phyloP scores from a whole-genome alignment of 208 protist species.

The Leishmania tarentolae region DNA sequence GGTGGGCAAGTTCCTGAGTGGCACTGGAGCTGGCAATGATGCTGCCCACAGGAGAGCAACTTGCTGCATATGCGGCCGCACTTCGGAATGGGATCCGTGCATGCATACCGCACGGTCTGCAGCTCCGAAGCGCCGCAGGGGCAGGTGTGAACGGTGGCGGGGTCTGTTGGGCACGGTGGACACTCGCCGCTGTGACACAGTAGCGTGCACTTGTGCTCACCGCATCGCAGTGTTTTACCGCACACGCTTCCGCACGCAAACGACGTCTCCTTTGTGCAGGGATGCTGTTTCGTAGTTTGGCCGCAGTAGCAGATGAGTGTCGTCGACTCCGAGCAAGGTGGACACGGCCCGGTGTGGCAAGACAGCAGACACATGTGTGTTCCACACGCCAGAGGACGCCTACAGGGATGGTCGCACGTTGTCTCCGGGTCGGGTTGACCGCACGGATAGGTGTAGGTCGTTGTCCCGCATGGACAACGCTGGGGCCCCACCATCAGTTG shows the following conservation, averaged over 20 bases:
- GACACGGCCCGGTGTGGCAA: constrained; percentile 64
- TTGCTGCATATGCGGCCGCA: constrained; percentile 64
- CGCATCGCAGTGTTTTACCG: constrained; percentile 54
- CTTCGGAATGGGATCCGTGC: constrained; percentile 66
- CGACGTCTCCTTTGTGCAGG: constrained; percentile 37
- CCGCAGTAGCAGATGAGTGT: constrained; percentile 47
- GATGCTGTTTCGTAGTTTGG: constrained; percentile 22
- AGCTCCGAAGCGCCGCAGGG: constrained; percentile 56
- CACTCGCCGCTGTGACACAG: constrained; percentile 69
- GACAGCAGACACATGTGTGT: constrained; percentile 42
- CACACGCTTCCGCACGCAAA: constrained; percentile 64
- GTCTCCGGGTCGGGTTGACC: constrained; percentile 59
- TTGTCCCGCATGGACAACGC: constrained; percentile 64
- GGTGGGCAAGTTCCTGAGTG: constrained; percentile 53
- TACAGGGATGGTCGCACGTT: constrained; percentile 58
- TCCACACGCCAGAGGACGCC: constrained; percentile 52
- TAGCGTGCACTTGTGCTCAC: constrained; percentile 54
- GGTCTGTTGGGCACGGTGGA: constrained; percentile 57
- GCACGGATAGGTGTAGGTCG: constrained; percentile 69
- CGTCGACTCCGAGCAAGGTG: constrained; percentile 32
- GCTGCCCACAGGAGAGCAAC: constrained; percentile 58
- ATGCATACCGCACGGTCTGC: constrained; percentile 27
- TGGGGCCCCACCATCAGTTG: constrained; percentile 40
- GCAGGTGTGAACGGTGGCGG: constrained; percentile 53
- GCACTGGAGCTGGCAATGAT: constrained; percentile 57